Base-by-base conservation (phyloP, 495 filamentous ascomycete genomes). In the Xylaria castorea region DNA sequence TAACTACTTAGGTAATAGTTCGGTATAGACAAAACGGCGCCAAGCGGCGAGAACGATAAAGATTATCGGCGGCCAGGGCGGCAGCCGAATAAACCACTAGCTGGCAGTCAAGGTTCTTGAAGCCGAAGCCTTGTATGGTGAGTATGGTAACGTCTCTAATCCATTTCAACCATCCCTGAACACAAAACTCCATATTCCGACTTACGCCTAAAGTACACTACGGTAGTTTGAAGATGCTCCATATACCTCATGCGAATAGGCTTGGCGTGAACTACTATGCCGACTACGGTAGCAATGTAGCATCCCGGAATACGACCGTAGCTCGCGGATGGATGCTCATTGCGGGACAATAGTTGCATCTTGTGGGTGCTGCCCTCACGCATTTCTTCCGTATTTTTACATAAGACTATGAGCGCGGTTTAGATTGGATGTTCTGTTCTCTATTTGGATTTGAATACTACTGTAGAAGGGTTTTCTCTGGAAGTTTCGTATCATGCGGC, bases 221-320 rank as follows among this genome's bases (percentile, higher is more conserved):
- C n/a, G n/a, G n/a, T 12, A 30, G 61, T 27, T 27, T 64, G 38
- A 46, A 44, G 61, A 64, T 46, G 22, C 38, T 11, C 61, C n/a
- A 40, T 48, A 50, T 61, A 18, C 34, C n/a, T 22, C 61, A 64
- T 42, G 22, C n/a, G 11, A 30, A 42, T 16, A 68, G 36, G 20
- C 46, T 68, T 55, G 48, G 66, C 66, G 22, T 9, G 38, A 36
- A 61, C 30, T 62, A n/a, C 51, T 42, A 71, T 40, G 25, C 64
- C 64, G 20, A 50, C 40, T n/a, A 53, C 32, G 20, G 48, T 58
- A 66, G 25, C n/a, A 57, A 1, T 46, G 62, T 61, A 32, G 61
- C 25, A 72, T 57, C 53, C 63, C 51, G 34, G 25, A 61, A 66
- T 72, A 44, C 70, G 40, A 72, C 70, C 50, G 22, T 25, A 8